Conservation (phyloP, 192 early-diverging fungal genomes). For the Physocladia obscura region DNA sequence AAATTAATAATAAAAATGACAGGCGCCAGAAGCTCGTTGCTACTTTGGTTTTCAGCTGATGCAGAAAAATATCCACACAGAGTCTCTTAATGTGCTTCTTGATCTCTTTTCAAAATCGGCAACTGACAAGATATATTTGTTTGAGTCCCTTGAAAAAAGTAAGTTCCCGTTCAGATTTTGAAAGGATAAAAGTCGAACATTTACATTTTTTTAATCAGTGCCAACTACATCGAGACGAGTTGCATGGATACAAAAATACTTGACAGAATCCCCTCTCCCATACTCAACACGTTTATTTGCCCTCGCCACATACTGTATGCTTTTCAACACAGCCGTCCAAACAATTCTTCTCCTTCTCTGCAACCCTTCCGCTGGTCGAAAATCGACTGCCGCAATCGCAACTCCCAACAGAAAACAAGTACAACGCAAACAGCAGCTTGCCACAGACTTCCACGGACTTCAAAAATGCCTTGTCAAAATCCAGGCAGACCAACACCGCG, state of each 20-base stretch:
- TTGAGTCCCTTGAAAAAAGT: slow-evolving; percentile 1
- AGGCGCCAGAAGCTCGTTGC: slow-evolving; percentile 90
- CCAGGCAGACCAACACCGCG: slow-evolving; percentile 14
- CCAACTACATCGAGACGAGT: slow-evolving; percentile 19
- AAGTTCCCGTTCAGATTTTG: neutral
- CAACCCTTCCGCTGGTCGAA: neutral
- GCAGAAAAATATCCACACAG: slow-evolving; percentile 95
- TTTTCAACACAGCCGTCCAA: slow-evolving; percentile 17
- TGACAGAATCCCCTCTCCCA: slow-evolving; percentile 24
- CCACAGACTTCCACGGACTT: slow-evolving; percentile 11
- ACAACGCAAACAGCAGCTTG: neutral
- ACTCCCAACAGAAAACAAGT: neutral
- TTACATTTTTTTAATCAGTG: slow-evolving; percentile 16
- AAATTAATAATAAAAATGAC: too few relatives aligned
- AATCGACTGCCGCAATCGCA: neutral
- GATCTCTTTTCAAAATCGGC: slow-evolving; percentile 14
- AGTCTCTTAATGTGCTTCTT: slow-evolving; percentile 76
- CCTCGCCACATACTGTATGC: slow-evolving; percentile 9
- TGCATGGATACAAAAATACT: slow-evolving; percentile 36
- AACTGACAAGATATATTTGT: slow-evolving; percentile 12
- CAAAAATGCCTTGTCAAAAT: slow-evolving; percentile 16
- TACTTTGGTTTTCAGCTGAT: slow-evolving; percentile 98
- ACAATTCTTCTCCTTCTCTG: slow-evolving; percentile 17
- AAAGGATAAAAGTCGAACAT: neutral
- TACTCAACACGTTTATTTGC: slow-evolving; percentile 31